phyloP scores from a whole-genome alignment of 331 rosid species.

The Pyrus hybrid region DNA sequence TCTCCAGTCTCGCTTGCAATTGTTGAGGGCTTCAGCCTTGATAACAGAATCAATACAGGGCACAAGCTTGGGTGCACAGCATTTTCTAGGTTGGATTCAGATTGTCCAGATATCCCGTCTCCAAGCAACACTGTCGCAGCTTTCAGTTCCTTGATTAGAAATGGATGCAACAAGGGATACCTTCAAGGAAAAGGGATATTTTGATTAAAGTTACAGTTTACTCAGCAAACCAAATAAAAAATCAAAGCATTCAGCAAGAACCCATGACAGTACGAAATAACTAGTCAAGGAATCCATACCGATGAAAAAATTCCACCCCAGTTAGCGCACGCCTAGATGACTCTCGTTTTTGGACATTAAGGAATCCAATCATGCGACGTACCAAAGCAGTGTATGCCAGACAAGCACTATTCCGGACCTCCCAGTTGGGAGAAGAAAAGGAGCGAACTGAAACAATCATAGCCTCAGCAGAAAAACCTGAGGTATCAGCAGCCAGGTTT shows the following conservation, averaged over 20 bases:
- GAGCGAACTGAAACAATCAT: slow-evolving; percentile 67
- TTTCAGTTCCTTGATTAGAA: slow-evolving; percentile 68
- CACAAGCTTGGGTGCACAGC: slow-evolving; percentile 93
- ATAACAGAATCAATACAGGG: slow-evolving; percentile 76
- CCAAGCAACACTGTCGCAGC: slow-evolving; percentile 68
- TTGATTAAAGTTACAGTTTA: not conserved
- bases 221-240: not conserved
- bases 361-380: slow-evolving; percentile 92
- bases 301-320: slow-evolving; percentile 93
- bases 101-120: slow-evolving; percentile 37
- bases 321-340: slow-evolving; percentile 77
- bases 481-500: slow-evolving; percentile 83
- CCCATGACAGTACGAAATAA: slow-evolving; percentile 7
- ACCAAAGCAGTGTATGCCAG: slow-evolving; percentile 92
- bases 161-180: slow-evolving; percentile 85
- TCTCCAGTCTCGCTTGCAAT: slow-evolving; percentile 84
- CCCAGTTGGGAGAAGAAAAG: slow-evolving; percentile 96
- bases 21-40: slow-evolving; percentile 92
- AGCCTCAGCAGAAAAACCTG: slow-evolving; percentile 97
- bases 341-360: slow-evolving; percentile 90
- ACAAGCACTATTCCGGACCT: slow-evolving; percentile 92
- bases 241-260: slow-evolving; percentile 1
- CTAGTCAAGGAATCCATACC: slow-evolving; percentile 42
- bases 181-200: slow-evolving; percentile 31
- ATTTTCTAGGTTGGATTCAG: slow-evolving; percentile 50